Conservation (phyloP, 345 rosid genomes). For the Angophora floribunda region DNA sequence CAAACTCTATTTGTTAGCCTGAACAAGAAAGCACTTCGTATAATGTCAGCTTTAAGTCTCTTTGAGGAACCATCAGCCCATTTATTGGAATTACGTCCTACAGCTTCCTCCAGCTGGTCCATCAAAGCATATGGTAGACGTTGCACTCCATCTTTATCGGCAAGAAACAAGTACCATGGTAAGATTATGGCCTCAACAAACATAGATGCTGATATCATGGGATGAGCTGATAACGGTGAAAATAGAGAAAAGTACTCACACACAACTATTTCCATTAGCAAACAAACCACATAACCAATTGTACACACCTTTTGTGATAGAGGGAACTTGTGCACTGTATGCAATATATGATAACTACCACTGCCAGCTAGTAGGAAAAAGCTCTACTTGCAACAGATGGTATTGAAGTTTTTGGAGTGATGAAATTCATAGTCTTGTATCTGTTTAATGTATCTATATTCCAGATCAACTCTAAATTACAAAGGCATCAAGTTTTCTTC, state of each 20-base stretch:
- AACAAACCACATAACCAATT: background rate
- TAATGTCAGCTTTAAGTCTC: slow-evolving; percentile 25
- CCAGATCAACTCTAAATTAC: too few species aligned
- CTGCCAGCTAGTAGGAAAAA: background rate
- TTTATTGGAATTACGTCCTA: background rate
- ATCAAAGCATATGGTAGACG: slow-evolving; percentile 4
- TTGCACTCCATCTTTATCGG: slow-evolving; percentile 24
- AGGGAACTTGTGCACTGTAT: slow-evolving; percentile 59
- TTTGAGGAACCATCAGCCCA: slow-evolving; percentile 29
- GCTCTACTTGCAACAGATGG: too few species aligned
- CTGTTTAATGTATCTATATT: too few species aligned
- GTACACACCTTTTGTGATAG: slow-evolving; percentile 29
- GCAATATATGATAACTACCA: slow-evolving; percentile 52
- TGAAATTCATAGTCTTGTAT: too few species aligned
- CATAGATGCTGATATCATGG: slow-evolving; percentile 18
- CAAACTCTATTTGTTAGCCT: background rate
- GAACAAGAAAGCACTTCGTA: background rate
- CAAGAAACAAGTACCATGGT: slow-evolving; percentile 66
- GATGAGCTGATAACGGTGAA: slow-evolving; percentile 36
- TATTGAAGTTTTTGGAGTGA: too few species aligned
- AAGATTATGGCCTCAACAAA: slow-evolving; percentile 63
- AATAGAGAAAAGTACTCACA: background rate
- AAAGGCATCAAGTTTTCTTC: too few species aligned
- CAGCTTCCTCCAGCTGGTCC: background rate
- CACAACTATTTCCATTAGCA: background rate